A percentile compares a stretch with the other conserved stretches of the same genome.
phyloP scores from a whole-genome alignment of 495 filamentous ascomycete genomes.

The Aspergillus leporis region DNA sequence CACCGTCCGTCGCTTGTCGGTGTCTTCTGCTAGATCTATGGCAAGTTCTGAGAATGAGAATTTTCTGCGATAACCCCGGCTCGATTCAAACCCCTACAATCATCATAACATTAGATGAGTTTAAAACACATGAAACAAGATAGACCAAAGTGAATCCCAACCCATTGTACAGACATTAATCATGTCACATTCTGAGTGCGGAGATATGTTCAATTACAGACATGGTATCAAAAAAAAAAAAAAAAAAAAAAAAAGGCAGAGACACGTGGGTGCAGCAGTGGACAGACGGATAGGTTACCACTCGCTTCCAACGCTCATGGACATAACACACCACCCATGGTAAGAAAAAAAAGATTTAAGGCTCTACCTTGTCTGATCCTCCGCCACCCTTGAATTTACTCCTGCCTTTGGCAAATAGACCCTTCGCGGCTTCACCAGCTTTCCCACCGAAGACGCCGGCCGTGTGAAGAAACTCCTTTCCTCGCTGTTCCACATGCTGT shows the following conservation, averaged over 20 bases:
- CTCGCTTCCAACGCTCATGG: neutral
- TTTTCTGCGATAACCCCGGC: conserved; percentile 25
- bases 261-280: conserved; percentile 1
- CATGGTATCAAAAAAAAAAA: conserved; percentile 32
- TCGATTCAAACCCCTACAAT: conserved; percentile 45
- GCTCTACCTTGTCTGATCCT: conserved; percentile 76
- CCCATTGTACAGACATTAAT: conserved; percentile 27
- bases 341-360: conserved; percentile 54
- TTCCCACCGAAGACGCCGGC: conserved; percentile 72
- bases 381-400: conserved; percentile 69
- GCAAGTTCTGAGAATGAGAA: conserved; percentile 12
- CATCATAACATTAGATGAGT: conserved; percentile 40
- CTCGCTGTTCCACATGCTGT: conserved; percentile 63
- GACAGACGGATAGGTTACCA: conserved; percentile 6
- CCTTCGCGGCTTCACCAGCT: conserved; percentile 77
- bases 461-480: conserved; percentile 81
- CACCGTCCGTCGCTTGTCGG: neutral
- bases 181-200: conserved; percentile 41
- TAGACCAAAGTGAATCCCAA: conserved; percentile 16
- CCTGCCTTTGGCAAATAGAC: conserved; percentile 81
- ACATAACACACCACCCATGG: conserved; percentile 11
- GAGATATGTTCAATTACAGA: conserved; percentile 36
- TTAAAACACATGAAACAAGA: conserved; percentile 24
- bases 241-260: conserved; percentile 34
- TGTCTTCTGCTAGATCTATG: conserved; percentile 9